Evolutionary conservation across 2,329 filamentous ascomycete species (phyloP).

Genomic region (Lachnellula cervina): DNA sequence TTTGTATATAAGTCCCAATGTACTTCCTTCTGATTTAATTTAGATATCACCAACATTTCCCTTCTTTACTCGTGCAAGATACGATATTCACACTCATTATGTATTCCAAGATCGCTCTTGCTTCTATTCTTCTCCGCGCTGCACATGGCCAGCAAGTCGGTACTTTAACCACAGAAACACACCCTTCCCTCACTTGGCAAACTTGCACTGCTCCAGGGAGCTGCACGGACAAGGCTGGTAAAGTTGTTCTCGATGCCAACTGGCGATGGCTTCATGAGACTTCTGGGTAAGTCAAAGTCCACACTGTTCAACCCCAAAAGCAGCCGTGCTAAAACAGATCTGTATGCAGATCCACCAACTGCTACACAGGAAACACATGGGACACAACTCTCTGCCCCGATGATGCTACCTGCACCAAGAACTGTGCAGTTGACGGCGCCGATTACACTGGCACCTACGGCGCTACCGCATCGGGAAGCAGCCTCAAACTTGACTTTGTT

Average conservation of each 20-base stretch:
- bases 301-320: neutral
- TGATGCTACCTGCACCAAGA: conserved; percentile 40
- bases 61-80: neutral
- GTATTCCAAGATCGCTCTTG: conserved; percentile 26
- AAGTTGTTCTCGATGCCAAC: conserved; percentile 51
- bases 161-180: conserved; percentile 41
- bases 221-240: conserved; percentile 44
- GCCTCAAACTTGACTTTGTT: conserved; percentile 53
- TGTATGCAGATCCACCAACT: conserved; percentile 33
- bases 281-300: neutral
- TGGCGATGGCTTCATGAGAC: conserved; percentile 52
- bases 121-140: conserved; percentile 38
- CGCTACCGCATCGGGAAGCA: conserved; percentile 46
- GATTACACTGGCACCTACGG: conserved; percentile 50
- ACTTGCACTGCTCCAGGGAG: conserved; percentile 43
- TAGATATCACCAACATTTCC: neutral
- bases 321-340: neutral
- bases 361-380: conserved; percentile 41
- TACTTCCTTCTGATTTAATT: neutral
- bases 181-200: conserved; percentile 49
- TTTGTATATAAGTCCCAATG: neutral
- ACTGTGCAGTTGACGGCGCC: conserved; percentile 51
- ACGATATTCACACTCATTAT: conserved; percentile 7
- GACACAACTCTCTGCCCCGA: conserved; percentile 39
- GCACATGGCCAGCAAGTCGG: conserved; percentile 45